Percentiles rank a stretch among this genome's conserved stretches.
These are phyloP conservation scores for Calcarisporium arbuscula DNA, from an alignment of 2,329 filamentous ascomycete genomes.

Conservation along the genomic window DNA sequence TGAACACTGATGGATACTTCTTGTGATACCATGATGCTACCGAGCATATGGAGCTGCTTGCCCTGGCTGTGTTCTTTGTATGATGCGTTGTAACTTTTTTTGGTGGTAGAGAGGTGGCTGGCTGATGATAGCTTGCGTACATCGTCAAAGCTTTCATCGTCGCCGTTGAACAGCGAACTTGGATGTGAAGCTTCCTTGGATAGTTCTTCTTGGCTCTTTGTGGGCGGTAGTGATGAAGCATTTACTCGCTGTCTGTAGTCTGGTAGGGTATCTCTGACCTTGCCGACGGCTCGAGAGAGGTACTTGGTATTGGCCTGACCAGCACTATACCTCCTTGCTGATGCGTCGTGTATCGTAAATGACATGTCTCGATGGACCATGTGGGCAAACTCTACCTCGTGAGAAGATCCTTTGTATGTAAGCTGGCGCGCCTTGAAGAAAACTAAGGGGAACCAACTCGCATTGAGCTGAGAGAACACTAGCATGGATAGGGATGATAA, in stretches of 20 bases:
- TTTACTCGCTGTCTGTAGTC: neutral
- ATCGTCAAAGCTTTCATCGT: conserved; percentile 11
- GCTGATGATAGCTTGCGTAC: conserved; percentile 2
- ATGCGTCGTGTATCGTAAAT: conserved; percentile 22
- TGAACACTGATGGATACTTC: conserved; percentile 51
- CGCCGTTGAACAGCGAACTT: conserved; percentile 5
- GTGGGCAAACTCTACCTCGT: conserved; percentile 54
- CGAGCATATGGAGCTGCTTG: conserved; percentile 23
- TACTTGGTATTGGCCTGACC: neutral
- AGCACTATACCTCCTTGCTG: conserved; percentile 8
- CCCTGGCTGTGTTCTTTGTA: conserved; percentile 7
- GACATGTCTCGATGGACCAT: conserved; percentile 53
- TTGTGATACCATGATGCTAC: conserved; percentile 57
- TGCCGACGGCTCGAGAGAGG: conserved; percentile 3
- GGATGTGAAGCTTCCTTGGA: conserved; percentile 4
- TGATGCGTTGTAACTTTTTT: conserved; percentile 8
- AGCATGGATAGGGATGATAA: conserved; percentile 56
- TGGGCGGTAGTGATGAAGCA: neutral
- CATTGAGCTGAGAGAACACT: conserved; percentile 44
- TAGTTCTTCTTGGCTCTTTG: conserved; percentile 10
- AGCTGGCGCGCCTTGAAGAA: conserved; percentile 64
- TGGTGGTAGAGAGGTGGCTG: conserved; percentile 12
- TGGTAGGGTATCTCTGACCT: neutral
- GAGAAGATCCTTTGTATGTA: conserved; percentile 38
- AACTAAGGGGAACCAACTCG: conserved; percentile 53